Base-by-base conservation (phyloP, 106 monocot genomes). In the Dendrobium nobile region DNA sequence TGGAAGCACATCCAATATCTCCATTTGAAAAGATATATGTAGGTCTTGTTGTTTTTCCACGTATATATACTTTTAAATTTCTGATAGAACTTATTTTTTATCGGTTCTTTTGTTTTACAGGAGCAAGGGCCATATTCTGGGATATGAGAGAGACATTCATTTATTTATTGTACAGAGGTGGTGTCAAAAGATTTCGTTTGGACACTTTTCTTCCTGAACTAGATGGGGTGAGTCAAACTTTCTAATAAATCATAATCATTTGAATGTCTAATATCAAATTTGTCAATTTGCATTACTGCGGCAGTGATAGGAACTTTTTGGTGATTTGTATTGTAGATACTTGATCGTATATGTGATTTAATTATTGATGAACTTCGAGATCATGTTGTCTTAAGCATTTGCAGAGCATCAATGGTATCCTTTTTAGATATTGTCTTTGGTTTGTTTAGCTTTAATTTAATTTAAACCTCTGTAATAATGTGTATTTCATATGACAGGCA, bases 81-180 rank as follows among this genome's bases (percentile, higher is more conserved):
- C n/a, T 61, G 10, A 20, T 61, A 8, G 6, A 61, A 61, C 22
- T 61, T 61, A 18, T 20, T 61, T 61, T n/a, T 4, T 8, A 4
- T 70, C 16, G 28, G 11, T 70, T 70, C 24, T 70, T 3, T 70
- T 70, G 70, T 47, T 79, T 73, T 73, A 13, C 77, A 94, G 93
- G 93, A 58, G 28, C 77, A 79, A 84, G 93, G 47, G 67, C 86
- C 56, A 85, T 94, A 82, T 89, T 94, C 72, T 89, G 87, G 91
- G 91, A 94, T 82, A 77, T 89, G 88, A 85, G 91, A 75, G 79
- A 88, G 70, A 88, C 93, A n/a, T 88, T 91, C 41, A 72, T 94
- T 74, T 84, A 51, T 77, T 91, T 87, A 54, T 85, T 94, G 65
- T 94, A 94, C 75, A 79, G 75, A 54, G 86, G 80, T 26, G 88